A percentile compares a stretch with the other conserved stretches of the same genome.
These are phyloP conservation scores for Chytridiales sp. DNA, from an alignment of 371 early-diverging fungal species.

Conservation along the genomic window DNA sequence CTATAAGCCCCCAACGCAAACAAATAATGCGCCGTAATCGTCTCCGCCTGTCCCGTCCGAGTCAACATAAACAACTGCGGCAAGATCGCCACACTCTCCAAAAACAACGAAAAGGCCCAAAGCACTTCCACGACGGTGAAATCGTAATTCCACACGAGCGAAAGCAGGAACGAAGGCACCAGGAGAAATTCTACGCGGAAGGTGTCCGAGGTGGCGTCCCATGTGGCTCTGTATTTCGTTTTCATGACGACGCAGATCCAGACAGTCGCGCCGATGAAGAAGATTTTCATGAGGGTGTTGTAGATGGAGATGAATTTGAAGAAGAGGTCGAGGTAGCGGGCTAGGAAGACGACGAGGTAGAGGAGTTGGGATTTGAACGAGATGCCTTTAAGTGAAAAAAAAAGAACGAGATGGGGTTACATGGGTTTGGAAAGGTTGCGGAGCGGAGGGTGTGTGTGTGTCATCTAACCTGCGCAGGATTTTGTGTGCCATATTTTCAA, in stretches of 20 bases:
- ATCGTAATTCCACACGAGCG: constrained; percentile 68
- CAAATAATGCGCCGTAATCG: constrained; percentile 97
- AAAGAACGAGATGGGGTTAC: constrained; percentile 9
- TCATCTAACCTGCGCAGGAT: constrained; percentile 55
- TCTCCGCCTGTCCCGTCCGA: constrained; percentile 97
- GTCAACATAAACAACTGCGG: constrained; percentile 98
- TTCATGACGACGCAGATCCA: constrained; percentile 94
- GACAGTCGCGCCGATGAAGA: constrained; percentile 84
- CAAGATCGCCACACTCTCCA: constrained; percentile 97
- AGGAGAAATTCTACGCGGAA: constrained; percentile 86
- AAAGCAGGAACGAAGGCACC: constrained; percentile 65
- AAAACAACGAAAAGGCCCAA: constrained; percentile 95
- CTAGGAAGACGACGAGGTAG: constrained; percentile 90
- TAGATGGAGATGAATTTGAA: constrained; percentile 76
- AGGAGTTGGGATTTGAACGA: constrained; percentile 96
- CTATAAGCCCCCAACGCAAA: constrained; percentile 98
- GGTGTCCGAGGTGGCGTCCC: constrained; percentile 89
- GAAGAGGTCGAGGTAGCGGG: constrained; percentile 96
- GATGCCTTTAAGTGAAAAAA: constrained; percentile 66
- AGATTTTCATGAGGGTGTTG: constrained; percentile 77
- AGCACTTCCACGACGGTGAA: constrained; percentile 71
- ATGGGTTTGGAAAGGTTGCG: constrained; percentile 7
- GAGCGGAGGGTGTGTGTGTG: not conserved
- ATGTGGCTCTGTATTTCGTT: constrained; percentile 81
- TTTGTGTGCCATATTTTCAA: constrained; percentile 82